These are phyloP conservation scores for Mycena indigotica DNA, from an alignment of 768 basidiomycete species.

Conservation along the genomic window DNA sequence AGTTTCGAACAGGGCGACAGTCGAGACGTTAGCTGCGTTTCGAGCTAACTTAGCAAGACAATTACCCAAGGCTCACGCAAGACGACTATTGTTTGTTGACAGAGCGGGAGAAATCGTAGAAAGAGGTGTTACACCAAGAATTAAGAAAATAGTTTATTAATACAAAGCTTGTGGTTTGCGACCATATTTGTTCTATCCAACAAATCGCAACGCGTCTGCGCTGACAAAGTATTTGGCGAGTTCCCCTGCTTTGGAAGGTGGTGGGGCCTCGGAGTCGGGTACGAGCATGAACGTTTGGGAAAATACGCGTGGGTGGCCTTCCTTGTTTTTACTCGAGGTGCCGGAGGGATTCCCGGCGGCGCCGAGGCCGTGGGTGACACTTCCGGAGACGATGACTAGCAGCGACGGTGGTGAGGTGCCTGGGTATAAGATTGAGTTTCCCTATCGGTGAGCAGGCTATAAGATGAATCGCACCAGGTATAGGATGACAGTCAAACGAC, in stretches of 20 bases:
- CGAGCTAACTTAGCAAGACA: too few species aligned
- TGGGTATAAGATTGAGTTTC: conserved; percentile 32
- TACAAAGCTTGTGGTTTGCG: neutral
- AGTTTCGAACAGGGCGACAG: too few species aligned
- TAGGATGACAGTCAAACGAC: conserved; percentile 88
- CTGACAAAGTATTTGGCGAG: conserved; percentile 82
- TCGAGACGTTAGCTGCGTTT: too few species aligned
- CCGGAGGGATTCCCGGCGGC: conserved; percentile 59
- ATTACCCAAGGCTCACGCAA: too few species aligned
- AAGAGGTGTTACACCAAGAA: too few species aligned
- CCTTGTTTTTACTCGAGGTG: conserved; percentile 54
- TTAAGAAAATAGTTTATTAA: too few species aligned
- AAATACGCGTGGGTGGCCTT: conserved; percentile 83
- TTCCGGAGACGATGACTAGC: conserved; percentile 78
- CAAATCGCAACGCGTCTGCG: conserved; percentile 79
- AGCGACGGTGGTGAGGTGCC: conserved; percentile 80
- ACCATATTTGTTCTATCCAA: conserved; percentile 53
- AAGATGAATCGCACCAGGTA: conserved; percentile 59
- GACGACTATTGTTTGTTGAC: too few species aligned
- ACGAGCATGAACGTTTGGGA: conserved; percentile 86
- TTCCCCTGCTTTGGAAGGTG: conserved; percentile 63
- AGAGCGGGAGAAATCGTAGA: too few species aligned
- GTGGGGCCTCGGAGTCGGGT: conserved; percentile 66
- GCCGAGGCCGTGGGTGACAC: conserved; percentile 69
- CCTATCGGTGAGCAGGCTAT: neutral